phyloP scores from a whole-genome alignment of 2,329 filamentous ascomycete species.

The Aspergillus sp. region DNA sequence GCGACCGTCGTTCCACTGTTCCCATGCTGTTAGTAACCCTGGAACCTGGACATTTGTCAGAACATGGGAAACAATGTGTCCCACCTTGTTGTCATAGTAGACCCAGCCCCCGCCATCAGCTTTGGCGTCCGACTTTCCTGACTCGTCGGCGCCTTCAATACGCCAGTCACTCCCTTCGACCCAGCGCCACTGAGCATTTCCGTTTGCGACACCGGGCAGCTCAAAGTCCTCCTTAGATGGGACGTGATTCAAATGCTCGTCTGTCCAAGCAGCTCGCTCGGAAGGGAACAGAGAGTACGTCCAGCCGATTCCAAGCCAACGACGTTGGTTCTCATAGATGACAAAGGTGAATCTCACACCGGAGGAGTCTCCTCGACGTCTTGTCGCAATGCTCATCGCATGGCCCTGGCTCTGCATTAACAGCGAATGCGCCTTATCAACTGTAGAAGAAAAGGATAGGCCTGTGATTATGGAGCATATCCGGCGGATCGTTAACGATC shows the following conservation, averaged over 20 bases:
- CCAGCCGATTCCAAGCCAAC: conserved; percentile 95
- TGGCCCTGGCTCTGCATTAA: conserved; percentile 48
- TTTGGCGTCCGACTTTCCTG: conserved; percentile 42
- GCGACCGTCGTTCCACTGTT: conserved; percentile 83
- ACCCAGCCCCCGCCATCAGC: conserved; percentile 79
- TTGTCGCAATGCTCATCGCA: conserved; percentile 51
- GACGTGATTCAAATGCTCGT: conserved; percentile 85
- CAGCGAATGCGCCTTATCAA: conserved; percentile 22
- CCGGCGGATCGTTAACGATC: conserved; percentile 73
- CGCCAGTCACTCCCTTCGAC: conserved; percentile 82
- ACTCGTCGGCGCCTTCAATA: conserved; percentile 66
- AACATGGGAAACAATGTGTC: not conserved
- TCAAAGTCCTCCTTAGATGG: conserved; percentile 73
- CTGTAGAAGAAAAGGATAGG: conserved; percentile 61
- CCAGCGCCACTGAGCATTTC: conserved; percentile 73
- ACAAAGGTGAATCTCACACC: conserved; percentile 96
- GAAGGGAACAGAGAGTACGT: conserved; percentile 88
- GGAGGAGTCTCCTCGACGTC: conserved; percentile 56
- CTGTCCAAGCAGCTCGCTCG: conserved; percentile 88
- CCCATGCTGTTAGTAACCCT: not conserved
- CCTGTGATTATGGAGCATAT: conserved; percentile 76
- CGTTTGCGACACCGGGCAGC: conserved; percentile 66
- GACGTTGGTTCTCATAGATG: conserved; percentile 91
- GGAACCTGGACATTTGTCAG: too few species aligned
- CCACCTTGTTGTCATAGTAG: conserved; percentile 95